Evolutionary conservation across 805 yeast genomes (phyloP).

Genomic region (Kazachstania bromeliacearum): DNA sequence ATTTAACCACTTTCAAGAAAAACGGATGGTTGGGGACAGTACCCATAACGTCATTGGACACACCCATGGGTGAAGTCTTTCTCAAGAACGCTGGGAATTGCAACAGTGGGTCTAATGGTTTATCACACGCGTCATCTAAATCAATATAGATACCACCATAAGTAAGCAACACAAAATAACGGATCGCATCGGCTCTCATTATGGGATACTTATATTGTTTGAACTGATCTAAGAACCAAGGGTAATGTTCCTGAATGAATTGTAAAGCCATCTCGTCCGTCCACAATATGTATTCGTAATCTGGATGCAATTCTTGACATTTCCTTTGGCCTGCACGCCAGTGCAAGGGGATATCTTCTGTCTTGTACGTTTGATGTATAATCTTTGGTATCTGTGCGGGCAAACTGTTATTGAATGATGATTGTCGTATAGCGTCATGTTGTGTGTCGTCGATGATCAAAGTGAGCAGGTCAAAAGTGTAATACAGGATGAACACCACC

Average conservation of each 20-base stretch:
- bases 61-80: slow-evolving; percentile 80
- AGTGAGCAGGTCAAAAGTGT: slow-evolving; percentile 61
- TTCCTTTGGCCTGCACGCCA: slow-evolving; percentile 73
- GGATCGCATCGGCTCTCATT: slow-evolving; percentile 80
- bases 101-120: slow-evolving; percentile 68
- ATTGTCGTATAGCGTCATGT: slow-evolving; percentile 49
- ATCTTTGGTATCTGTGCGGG: slow-evolving; percentile 65
- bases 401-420: neutral
- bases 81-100: slow-evolving; percentile 76
- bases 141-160: slow-evolving; percentile 88
- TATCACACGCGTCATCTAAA: slow-evolving; percentile 76
- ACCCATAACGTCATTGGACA: slow-evolving; percentile 89
- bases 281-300: slow-evolving; percentile 80
- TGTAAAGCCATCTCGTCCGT: slow-evolving; percentile 75
- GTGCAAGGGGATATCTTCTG: slow-evolving; percentile 60
- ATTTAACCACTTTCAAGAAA: slow-evolving; percentile 58
- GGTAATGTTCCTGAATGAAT: slow-evolving; percentile 68
- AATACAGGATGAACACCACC: slow-evolving; percentile 43
- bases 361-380: slow-evolving; percentile 87
- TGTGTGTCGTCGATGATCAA: slow-evolving; percentile 59
- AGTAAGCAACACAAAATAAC: slow-evolving; percentile 72
- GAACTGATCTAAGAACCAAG: slow-evolving; percentile 77
- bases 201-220: slow-evolving; percentile 72
- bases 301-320: slow-evolving; percentile 72
- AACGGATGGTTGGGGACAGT: slow-evolving; percentile 79